Conservation (phyloP, 1,284 basidiomycete species). For the Stygiomarasmius scandens region DNA sequence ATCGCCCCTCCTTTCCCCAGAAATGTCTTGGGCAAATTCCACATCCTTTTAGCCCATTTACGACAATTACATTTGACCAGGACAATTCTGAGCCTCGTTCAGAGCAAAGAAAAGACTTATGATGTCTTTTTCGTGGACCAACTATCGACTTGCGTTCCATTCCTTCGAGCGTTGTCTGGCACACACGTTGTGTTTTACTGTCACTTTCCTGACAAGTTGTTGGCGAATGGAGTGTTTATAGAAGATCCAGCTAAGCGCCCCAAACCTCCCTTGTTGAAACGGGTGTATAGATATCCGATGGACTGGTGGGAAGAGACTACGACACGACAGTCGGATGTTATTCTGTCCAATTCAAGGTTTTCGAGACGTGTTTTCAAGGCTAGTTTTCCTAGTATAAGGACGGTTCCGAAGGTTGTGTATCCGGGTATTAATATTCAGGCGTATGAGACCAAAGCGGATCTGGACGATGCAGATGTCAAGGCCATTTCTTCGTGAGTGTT, state of each 20-base stretch:
- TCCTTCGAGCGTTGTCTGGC: conserved; percentile 68
- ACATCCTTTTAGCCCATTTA: conserved; percentile 88
- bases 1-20: conserved; percentile 81
- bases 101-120: conserved; percentile 46
- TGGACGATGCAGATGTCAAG: conserved; percentile 51
- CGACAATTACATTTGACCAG: conserved; percentile 82
- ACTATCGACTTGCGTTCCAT: conserved; percentile 87
- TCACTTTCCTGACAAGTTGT: conserved; percentile 94
- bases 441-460: conserved; percentile 54
- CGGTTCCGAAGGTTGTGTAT: conserved; percentile 79
- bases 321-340: conserved; percentile 88
- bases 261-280: conserved; percentile 23
- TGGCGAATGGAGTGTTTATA: conserved; percentile 79
- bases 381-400: conserved; percentile 73
- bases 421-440: conserved; percentile 87
- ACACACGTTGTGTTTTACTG: conserved; percentile 95
- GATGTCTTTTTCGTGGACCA: conserved; percentile 97
- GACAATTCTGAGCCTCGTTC: conserved; percentile 52
- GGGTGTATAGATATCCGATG: conserved; percentile 84
- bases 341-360: conserved; percentile 92
- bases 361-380: conserved; percentile 79
- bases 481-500: conserved; percentile 69
- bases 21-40: conserved; percentile 75
- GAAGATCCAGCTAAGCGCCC: conserved; percentile 41
- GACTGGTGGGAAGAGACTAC: conserved; percentile 90